A percentile compares a stretch with the other conserved stretches of the same genome.
phyloP scores from a whole-genome alignment of 2,329 filamentous ascomycete species.

The Zymoseptoria tritici region DNA sequence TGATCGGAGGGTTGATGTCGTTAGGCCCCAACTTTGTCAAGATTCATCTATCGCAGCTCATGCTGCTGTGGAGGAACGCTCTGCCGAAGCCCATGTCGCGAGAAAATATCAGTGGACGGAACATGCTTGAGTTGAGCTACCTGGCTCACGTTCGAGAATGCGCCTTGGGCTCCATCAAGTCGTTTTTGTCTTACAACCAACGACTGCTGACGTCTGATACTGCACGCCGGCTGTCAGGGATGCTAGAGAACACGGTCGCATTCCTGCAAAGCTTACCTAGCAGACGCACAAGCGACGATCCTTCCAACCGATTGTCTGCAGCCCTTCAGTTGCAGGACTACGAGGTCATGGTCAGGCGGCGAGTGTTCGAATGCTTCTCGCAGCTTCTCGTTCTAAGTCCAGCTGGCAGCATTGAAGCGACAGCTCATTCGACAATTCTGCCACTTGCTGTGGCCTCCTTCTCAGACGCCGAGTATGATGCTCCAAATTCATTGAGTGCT shows the following conservation, averaged over 20 bases:
- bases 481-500: conserved; percentile 74
- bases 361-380: conserved; percentile 90
- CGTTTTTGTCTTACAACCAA: conserved; percentile 90
- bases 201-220: conserved; percentile 88
- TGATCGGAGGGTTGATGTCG: conserved; percentile 94
- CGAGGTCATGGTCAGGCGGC: conserved; percentile 83
- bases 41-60: conserved; percentile 88
- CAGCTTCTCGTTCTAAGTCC: conserved; percentile 86
- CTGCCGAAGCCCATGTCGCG: conserved; percentile 89
- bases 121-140: conserved; percentile 82
- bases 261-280: conserved; percentile 79
- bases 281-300: conserved; percentile 80
- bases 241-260: conserved; percentile 89
- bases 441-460: conserved; percentile 86
- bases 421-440: conserved; percentile 84
- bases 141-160: conserved; percentile 92
- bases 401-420: conserved; percentile 71
- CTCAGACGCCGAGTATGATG: conserved; percentile 84
- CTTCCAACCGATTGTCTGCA: conserved; percentile 73
- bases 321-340: conserved; percentile 84
- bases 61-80: conserved; percentile 95
- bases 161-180: conserved; percentile 80
- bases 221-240: conserved; percentile 81
- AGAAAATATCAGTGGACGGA: conserved; percentile 78
- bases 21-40: conserved; percentile 97